Evolutionary conservation across 2,329 filamentous ascomycete species (phyloP).

Genomic region (Calonectria leucothoes): DNA sequence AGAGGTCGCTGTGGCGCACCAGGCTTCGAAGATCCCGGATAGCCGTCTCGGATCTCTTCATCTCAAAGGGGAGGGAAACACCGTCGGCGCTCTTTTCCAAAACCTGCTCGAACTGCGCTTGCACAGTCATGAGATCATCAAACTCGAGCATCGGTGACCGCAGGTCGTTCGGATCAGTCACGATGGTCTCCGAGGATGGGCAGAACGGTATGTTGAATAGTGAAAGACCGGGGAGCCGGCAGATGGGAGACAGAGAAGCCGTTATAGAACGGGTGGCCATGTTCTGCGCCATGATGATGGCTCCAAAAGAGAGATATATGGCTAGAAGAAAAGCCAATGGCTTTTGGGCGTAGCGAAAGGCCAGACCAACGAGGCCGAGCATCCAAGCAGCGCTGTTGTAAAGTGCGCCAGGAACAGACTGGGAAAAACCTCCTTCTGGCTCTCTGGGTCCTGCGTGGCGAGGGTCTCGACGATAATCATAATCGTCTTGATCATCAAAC

Average conservation of each 20-base stretch:
- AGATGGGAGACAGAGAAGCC: conserved; percentile 75
- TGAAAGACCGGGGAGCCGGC: conserved; percentile 74
- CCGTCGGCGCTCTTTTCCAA: conserved; percentile 75
- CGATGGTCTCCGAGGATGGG: conserved; percentile 44
- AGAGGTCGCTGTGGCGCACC: conserved; percentile 76
- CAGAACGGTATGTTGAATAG: conserved; percentile 75
- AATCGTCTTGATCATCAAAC: conserved; percentile 30
- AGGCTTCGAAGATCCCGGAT: conserved; percentile 80
- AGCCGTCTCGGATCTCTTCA: conserved; percentile 81
- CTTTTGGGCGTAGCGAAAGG: conserved; percentile 72
- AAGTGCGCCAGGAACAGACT: conserved; percentile 51
- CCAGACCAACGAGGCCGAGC: conserved; percentile 66
- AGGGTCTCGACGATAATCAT: conserved; percentile 24
- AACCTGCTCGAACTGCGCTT: conserved; percentile 81
- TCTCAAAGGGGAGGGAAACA: conserved; percentile 77
- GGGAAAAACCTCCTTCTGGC: conserved; percentile 46
- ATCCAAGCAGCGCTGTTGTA: conserved; percentile 60
- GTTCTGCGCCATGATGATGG: conserved; percentile 69
- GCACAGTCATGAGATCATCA: conserved; percentile 78
- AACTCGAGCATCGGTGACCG: conserved; percentile 69
- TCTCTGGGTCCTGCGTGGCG: conserved; percentile 24
- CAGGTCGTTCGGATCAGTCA: conserved; percentile 38
- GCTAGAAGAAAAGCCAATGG: conserved; percentile 72
- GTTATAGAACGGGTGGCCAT: conserved; percentile 71
- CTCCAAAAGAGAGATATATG: conserved; percentile 69